Base-by-base conservation (phyloP, 1,139 yeast species). In the Yamadazyma oceani region DNA sequence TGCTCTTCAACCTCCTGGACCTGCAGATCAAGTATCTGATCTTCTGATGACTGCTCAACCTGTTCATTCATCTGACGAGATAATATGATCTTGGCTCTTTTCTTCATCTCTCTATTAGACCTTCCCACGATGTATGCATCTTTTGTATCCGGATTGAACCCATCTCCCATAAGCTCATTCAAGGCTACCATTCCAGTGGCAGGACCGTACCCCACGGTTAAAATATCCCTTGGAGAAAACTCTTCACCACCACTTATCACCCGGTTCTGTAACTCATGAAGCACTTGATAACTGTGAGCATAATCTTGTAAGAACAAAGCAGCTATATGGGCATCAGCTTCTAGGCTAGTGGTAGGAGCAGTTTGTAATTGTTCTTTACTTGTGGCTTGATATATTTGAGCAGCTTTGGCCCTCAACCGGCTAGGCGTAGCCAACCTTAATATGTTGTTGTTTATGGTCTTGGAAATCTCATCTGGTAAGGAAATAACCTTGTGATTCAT, bases 141-240 rank as follows among this genome's bases (percentile, higher is more conserved):
- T 51, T 86, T 87, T 13, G 66, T 67, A 15, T 63, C 66, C 0
- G 96, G 92, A 16, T 64, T 61, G 65, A 76, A 82, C 3, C 64
- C 67, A 3, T 69, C 71, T 0, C 87, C 89, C 81, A 86, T 76
- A 1, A 89, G 54, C 50, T 89, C 96, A 55, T 89, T 87, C 41
- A 89, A 66, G 0, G 95, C 98, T 8, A 90, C 68, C 67, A 92
- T 82, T 1, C 97, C 97, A 0, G 95, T 84, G 1, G 92, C 94
- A 1, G 98, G 97, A 0, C 98, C 98, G 54, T 76, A 82, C 0
- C 97, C 95, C 6, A 88, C 77, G 51, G 88, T 95, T 39, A 92
- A 67, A 0, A 92, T 76, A 12, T 76, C 66, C 23, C 71, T 56
- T 0, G 97, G 97, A 24, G 62, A 60, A 62, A 89, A 87, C 0